A percentile compares a stretch with the other conserved stretches of the same genome.
phyloP scores from a whole-genome alignment of 2,329 filamentous ascomycete genomes.

The Botrytis fragariae region DNA sequence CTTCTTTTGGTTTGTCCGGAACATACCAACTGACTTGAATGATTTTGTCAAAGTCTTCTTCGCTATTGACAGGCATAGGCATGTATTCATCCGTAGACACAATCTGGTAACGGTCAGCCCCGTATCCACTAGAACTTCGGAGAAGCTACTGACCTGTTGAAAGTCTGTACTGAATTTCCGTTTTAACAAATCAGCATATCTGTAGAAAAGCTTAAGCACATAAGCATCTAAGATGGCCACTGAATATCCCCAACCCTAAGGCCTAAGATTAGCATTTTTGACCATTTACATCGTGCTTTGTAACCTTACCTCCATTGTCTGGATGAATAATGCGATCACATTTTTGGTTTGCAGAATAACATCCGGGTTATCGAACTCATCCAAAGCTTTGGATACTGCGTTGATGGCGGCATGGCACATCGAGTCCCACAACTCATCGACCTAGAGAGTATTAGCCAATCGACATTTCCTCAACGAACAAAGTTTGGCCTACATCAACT shows the following conservation, averaged over 20 bases:
- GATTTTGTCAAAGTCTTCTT: constrained; percentile 92
- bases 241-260: constrained; percentile 82
- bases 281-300: not conserved
- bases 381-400: constrained; percentile 76
- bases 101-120: constrained; percentile 46
- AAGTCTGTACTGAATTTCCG: constrained; percentile 93
- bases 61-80: constrained; percentile 94
- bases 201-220: constrained; percentile 79
- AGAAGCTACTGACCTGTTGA: constrained; percentile 63
- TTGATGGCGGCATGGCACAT: constrained; percentile 88
- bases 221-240: constrained; percentile 79
- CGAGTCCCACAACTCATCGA: constrained; percentile 98
- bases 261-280: constrained; percentile 17
- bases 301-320: constrained; percentile 84
- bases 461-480: not conserved
- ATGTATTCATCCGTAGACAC: constrained; percentile 97
- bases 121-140: not conserved
- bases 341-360: constrained; percentile 92
- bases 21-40: constrained; percentile 95
- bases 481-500: constrained; percentile 63
- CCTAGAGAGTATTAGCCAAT: constrained; percentile 47
- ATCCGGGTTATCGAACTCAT: constrained; percentile 82
- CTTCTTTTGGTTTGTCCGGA: constrained; percentile 72
- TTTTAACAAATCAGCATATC: constrained; percentile 89
- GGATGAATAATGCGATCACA: constrained; percentile 88